Conservation (phyloP, 768 basidiomycete species). For the Mycena chlorophos region DNA sequence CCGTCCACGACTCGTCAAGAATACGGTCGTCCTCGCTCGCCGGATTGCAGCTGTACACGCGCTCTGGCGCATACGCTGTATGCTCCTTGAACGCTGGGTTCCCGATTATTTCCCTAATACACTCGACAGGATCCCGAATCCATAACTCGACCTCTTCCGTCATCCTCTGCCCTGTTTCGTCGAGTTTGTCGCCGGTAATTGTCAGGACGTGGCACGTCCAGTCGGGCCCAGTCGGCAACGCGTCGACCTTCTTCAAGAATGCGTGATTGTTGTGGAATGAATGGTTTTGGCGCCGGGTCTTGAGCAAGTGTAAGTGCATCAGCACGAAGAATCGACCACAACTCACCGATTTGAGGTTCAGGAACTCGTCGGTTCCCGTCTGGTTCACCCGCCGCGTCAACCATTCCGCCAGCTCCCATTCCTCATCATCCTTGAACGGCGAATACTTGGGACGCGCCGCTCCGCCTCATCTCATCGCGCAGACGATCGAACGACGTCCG, state of each 20-base stretch:
- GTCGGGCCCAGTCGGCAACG: conserved; percentile 15
- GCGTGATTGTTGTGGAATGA: conserved; percentile 24
- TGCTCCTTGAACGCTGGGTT: conserved; percentile 26
- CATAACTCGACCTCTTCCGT: conserved; percentile 24
- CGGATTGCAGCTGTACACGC: conserved; percentile 13
- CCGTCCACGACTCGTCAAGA: conserved; percentile 10
- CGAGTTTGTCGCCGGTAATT: conserved; percentile 13
- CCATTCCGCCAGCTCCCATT: conserved; percentile 25
- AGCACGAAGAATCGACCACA: not conserved
- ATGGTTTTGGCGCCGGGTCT: not conserved
- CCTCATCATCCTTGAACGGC: conserved; percentile 16
- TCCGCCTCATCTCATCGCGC: not conserved
- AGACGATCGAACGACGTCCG: conserved; percentile 11
- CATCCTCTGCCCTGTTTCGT: conserved; percentile 10
- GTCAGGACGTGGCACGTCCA: conserved; percentile 24
- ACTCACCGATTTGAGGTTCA: conserved; percentile 22
- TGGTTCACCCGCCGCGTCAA: conserved; percentile 22
- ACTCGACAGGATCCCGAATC: conserved; percentile 23
- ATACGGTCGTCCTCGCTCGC: conserved; percentile 5
- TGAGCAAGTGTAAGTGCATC: not conserved
- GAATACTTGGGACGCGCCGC: not conserved
- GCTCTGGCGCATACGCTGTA: conserved; percentile 26
- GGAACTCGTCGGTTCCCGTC: conserved; percentile 22
- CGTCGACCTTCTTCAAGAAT: conserved; percentile 22
- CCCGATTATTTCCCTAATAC: conserved; percentile 22